phyloP scores from a whole-genome alignment of 1,139 yeast genomes.

The Candida freyschussii region DNA sequence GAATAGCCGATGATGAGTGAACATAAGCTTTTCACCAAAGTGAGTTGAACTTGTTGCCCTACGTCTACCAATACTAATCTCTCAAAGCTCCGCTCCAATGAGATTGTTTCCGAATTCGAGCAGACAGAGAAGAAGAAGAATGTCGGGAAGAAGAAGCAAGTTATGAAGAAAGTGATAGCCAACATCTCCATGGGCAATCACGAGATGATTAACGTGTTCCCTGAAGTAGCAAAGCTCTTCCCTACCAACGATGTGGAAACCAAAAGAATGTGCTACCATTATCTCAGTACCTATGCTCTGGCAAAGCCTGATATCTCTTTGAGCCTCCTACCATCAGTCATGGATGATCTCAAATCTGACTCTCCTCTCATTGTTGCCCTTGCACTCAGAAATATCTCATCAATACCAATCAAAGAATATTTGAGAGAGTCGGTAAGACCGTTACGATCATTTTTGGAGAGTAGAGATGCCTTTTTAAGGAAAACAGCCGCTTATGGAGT shows the following conservation, averaged over 20 bases:
- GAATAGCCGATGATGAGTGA: too few species aligned
- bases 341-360: constrained; percentile 43
- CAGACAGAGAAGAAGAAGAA: constrained; percentile 32
- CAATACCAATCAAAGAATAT: constrained; percentile 52
- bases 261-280: constrained; percentile 63
- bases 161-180: constrained; percentile 74
- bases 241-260: constrained; percentile 65
- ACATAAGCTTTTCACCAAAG: constrained; percentile 22
- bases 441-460: constrained; percentile 38
- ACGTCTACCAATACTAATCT: not conserved
- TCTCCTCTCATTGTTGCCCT: constrained; percentile 43
- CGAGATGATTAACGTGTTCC: constrained; percentile 65
- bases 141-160: constrained; percentile 44
- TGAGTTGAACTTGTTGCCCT: constrained; percentile 9
- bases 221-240: constrained; percentile 62
- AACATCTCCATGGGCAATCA: constrained; percentile 79
- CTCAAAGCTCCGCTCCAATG: constrained; percentile 26
- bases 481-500: constrained; percentile 68
- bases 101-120: constrained; percentile 31
- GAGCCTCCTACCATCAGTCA: constrained; percentile 53
- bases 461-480: constrained; percentile 56
- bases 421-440: constrained; percentile 40
- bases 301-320: constrained; percentile 52
- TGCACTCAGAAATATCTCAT: constrained; percentile 61
- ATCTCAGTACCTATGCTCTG: constrained; percentile 54